Evolutionary conservation across 1,284 basidiomycete species (phyloP).

Genomic region (Puccinia hordei): DNA sequence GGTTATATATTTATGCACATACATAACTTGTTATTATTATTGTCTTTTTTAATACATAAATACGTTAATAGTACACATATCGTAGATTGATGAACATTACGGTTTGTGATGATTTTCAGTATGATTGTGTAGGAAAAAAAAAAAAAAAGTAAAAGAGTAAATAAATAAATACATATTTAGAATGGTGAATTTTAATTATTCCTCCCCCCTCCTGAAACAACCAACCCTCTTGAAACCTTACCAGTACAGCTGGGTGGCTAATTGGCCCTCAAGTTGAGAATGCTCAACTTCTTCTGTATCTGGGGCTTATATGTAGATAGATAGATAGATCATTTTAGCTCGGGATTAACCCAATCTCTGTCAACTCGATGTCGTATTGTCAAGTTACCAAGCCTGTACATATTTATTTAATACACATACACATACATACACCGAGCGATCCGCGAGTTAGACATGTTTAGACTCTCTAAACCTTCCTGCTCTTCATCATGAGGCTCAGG

Average conservation of each 20-base stretch:
- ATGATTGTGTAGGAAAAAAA: slow-evolving; percentile 7
- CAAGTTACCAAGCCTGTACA: slow-evolving; percentile 12
- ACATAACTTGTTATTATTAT: too few relatives aligned
- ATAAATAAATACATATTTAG: neutral
- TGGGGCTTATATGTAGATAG: too few relatives aligned
- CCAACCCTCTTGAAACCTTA: neutral
- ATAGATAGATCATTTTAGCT: neutral
- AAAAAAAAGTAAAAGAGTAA: slow-evolving; percentile 9
- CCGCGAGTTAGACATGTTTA: neutral
- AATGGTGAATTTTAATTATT: too few relatives aligned
- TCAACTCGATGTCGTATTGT: neutral
- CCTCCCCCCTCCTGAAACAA: too few relatives aligned
- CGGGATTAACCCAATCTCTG: neutral
- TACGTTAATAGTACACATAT: too few relatives aligned
- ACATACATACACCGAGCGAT: neutral
- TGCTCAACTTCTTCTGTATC: neutral
- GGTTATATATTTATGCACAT: too few relatives aligned
- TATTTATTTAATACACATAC: too few relatives aligned
- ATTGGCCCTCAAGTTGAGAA: too few relatives aligned
- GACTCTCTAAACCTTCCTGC: neutral
- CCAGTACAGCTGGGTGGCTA: too few relatives aligned
- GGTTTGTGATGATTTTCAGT: neutral
- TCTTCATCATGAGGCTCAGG: neutral
- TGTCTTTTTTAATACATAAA: too few relatives aligned
- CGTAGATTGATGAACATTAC: too few relatives aligned